A percentile compares a stretch with the other conserved stretches of the same genome.
These are phyloP conservation scores for Piedraia hortae DNA, from an alignment of 2,329 filamentous ascomycete species.

Conservation along the genomic window DNA sequence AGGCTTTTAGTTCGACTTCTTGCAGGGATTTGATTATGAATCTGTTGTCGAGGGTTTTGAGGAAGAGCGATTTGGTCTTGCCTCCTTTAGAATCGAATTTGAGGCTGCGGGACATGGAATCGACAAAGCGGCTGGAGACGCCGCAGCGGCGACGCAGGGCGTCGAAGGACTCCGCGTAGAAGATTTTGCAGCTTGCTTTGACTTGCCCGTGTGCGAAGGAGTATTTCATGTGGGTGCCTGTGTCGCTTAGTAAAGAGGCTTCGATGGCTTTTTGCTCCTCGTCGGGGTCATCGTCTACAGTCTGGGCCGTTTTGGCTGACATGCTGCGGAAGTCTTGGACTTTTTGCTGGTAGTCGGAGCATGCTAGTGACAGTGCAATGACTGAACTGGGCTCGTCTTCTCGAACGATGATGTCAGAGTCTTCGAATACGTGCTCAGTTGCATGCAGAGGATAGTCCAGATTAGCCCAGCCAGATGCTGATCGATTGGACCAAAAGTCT, in stretches of 20 bases:
- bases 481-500: slow-evolving; percentile 95
- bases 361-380: slow-evolving; percentile 75
- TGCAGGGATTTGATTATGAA: slow-evolving; percentile 82
- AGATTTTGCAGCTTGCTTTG: slow-evolving; percentile 91
- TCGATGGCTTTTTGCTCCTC: slow-evolving; percentile 49
- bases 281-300: slow-evolving; percentile 11
- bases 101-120: slow-evolving; percentile 77
- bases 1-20: slow-evolving; percentile 73
- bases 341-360: slow-evolving; percentile 63
- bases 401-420: slow-evolving; percentile 87
- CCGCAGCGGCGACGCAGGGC: slow-evolving; percentile 79
- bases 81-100: slow-evolving; percentile 97
- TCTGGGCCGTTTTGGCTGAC: slow-evolving; percentile 6
- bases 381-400: slow-evolving; percentile 94
- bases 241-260: slow-evolving; percentile 54
- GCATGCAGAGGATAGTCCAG: slow-evolving; percentile 66
- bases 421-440: slow-evolving; percentile 84
- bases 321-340: slow-evolving; percentile 33
- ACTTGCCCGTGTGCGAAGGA: slow-evolving; percentile 86
- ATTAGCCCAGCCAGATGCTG: slow-evolving; percentile 75
- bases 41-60: slow-evolving; percentile 86
- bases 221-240: slow-evolving; percentile 83
- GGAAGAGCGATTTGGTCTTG: slow-evolving; percentile 89
- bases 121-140: slow-evolving; percentile 75
- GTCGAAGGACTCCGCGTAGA: slow-evolving; percentile 95